Base-by-base conservation (phyloP, 257 asterid species). In the Penstemon newberryi region DNA sequence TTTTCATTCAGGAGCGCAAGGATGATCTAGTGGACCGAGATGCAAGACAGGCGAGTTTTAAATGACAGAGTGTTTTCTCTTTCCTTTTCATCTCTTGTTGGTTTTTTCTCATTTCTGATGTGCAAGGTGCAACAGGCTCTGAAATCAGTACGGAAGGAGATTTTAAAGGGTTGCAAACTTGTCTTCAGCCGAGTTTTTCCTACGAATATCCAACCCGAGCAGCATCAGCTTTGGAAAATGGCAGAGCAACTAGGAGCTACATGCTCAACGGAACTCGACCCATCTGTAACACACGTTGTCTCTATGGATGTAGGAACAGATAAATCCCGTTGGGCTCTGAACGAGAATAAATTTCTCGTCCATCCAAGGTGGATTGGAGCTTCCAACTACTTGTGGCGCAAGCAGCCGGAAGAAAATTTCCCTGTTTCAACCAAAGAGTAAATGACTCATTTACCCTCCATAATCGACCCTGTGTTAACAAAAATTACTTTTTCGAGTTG, bases 301-400 rank as follows among this genome's bases (percentile, higher is more conserved):
- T 87, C 96, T 10, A 36, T 66, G 65, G 91, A 89, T 49, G 65
- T 82, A 5, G 89, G 92, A 66, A 86, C 95, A 4, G 86, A 83
- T 13, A 85, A 86, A 66, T 86, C 96, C 8, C 87, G 72, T 7
- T 81, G 89, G 91, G 96, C 96, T 0, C 52, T 75, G 61, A 66
- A 7, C 42, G 80, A 89, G 73, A 76, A 83, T 39, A 89, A 77
- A 50, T 82, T 78, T 76, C 70, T 91, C 63, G 96, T 91, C 39
- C 81, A 77, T 70, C 95, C 97, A 0, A 65, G 73, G 47, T 89
- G 97, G 97, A 77, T 89, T 52, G 91, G 87, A 56, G 95, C 97
- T 65, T 77, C 91, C 70, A 81, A 79, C 63, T 89, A 76, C 75
- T 59, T 80, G 41, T 91, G 96, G 96, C 71, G 65, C 69, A 89